These are phyloP conservation scores for Alternaria ventricosa DNA, from an alignment of 2,329 filamentous ascomycete genomes.

Conservation along the genomic window DNA sequence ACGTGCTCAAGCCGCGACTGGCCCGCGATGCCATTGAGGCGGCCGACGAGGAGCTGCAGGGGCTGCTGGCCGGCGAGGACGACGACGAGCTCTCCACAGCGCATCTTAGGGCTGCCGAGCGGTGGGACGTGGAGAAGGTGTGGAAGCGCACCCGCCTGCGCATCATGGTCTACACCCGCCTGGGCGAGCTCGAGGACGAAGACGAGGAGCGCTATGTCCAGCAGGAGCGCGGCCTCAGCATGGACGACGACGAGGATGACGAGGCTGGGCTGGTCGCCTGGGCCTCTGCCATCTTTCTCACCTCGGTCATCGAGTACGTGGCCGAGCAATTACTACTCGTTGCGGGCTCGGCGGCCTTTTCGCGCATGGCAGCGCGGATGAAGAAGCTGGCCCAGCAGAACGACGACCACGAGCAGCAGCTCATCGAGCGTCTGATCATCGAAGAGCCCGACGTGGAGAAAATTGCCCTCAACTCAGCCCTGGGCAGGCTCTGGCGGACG, in stretches of 20 bases:
- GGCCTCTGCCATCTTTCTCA: slow-evolving; percentile 92
- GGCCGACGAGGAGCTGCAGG: slow-evolving; percentile 84
- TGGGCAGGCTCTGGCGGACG: slow-evolving; percentile 89
- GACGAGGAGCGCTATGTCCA: slow-evolving; percentile 91
- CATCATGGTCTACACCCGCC: slow-evolving; percentile 97
- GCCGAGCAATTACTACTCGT: slow-evolving; percentile 90
- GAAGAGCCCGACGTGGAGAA: slow-evolving; percentile 93
- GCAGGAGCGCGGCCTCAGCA: slow-evolving; percentile 69
- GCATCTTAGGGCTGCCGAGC: slow-evolving; percentile 50
- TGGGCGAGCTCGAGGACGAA: slow-evolving; percentile 97
- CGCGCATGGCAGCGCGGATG: slow-evolving; percentile 58
- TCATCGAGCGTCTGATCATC: slow-evolving; percentile 74
- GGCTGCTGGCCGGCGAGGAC: slow-evolving; percentile 83
- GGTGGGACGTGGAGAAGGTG: slow-evolving; percentile 89
- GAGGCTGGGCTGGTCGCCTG: slow-evolving; percentile 71
- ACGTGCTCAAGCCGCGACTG: slow-evolving; percentile 87
- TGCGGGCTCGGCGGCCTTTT: slow-evolving; percentile 82
- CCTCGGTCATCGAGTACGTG: slow-evolving; percentile 91
- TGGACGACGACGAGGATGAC: slow-evolving; percentile 54
- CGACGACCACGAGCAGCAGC: slow-evolving; percentile 61
- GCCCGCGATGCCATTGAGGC: slow-evolving; percentile 83
- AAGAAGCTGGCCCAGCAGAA: slow-evolving; percentile 41
- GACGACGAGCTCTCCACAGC: slow-evolving; percentile 47
- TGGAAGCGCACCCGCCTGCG: slow-evolving; percentile 93
- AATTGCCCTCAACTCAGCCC: slow-evolving; percentile 83